These are phyloP conservation scores for Pseudoscleropodium purum DNA, from an alignment of 225 moss, liverwort and hornwort species.

Conservation along the genomic window DNA sequence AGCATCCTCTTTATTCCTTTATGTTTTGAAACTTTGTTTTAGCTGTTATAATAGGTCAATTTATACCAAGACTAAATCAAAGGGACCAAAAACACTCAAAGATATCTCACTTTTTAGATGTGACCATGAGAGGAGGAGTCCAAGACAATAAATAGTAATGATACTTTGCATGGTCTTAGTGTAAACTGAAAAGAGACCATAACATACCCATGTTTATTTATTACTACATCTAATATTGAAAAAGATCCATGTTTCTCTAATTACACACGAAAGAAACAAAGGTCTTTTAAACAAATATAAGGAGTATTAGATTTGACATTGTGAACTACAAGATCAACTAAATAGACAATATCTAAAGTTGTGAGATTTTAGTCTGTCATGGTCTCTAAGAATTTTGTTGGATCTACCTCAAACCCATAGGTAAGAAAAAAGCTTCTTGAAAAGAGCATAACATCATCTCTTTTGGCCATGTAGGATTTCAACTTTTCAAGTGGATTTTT, in stretches of 20 bases:
- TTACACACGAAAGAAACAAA: too few relatives aligned
- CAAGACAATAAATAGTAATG: neutral
- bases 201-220: neutral
- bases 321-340: neutral
- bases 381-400: neutral
- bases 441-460: neutral
- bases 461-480: neutral
- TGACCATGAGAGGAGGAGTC: neutral
- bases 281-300: too few relatives aligned
- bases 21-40: neutral
- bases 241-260: too few relatives aligned
- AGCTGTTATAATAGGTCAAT: rapidly evolving
- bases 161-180: neutral
- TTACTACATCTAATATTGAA: neutral
- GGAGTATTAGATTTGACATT: neutral
- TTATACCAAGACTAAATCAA: neutral
- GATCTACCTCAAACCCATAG: neutral
- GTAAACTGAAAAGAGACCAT: neutral
- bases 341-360: neutral
- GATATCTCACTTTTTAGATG: neutral
- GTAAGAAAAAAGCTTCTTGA: neutral
- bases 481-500: neutral
- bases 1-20: neutral
- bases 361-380: neutral
- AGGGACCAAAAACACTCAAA: neutral